Evolutionary conservation across 257 asterid genomes (phyloP).

Genomic region (Misopates orontium): DNA sequence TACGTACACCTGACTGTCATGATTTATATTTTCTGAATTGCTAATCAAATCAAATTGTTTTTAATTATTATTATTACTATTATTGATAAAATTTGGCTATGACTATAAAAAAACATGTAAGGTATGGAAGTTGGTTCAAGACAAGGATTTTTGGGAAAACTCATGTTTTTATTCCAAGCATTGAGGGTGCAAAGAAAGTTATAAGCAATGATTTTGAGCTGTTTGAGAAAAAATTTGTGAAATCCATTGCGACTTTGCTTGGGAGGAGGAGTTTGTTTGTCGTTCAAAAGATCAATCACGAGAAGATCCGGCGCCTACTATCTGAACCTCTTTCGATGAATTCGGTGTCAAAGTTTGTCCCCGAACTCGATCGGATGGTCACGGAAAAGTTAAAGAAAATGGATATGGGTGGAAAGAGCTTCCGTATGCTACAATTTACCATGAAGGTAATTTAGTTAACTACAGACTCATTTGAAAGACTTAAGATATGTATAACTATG

Average conservation of each 20-base stretch:
- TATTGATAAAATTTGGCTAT: not conserved
- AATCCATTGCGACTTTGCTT: constrained; percentile 58
- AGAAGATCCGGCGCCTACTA: constrained; percentile 47
- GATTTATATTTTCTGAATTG: no score
- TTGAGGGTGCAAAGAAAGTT: constrained; percentile 49
- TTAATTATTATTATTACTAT: not conserved
- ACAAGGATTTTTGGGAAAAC: constrained; percentile 56
- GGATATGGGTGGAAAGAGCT: constrained; percentile 43
- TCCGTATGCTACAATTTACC: constrained; percentile 50
- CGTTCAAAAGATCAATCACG: constrained; percentile 44
- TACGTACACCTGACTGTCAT: no score
- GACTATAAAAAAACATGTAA: not conserved
- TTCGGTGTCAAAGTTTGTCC: constrained; percentile 50
- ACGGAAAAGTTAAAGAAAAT: constrained; percentile 37
- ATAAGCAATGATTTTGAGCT: constrained; percentile 46
- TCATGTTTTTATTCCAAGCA: constrained; percentile 56
- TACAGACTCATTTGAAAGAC: not conserved
- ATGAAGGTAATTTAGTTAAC: constrained; percentile 43
- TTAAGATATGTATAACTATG: not conserved
- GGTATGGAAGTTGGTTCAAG: constrained; percentile 62
- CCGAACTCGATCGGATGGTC: constrained; percentile 42
- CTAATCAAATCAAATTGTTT: no score
- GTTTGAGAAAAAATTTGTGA: constrained; percentile 60
- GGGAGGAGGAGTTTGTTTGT: constrained; percentile 60
- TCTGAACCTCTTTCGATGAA: constrained; percentile 63